Conservation (phyloP, 805 yeast genomes). For the Metschnikowia cubensis region DNA sequence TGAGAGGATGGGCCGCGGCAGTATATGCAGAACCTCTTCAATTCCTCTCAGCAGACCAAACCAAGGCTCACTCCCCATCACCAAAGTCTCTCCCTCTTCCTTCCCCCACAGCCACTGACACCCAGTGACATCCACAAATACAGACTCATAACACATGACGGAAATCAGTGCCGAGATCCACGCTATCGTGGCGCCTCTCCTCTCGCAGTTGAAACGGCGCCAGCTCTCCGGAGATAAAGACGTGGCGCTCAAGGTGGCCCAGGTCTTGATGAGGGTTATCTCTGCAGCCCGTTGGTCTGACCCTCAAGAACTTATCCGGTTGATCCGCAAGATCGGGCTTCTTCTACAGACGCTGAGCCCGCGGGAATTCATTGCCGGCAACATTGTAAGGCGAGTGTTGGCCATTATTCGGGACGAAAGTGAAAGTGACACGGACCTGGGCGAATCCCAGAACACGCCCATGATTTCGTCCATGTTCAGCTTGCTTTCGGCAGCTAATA, state of each 20-base stretch:
- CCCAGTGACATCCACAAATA: not conserved
- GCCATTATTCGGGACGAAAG: slow-evolving; percentile 85
- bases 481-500: slow-evolving; percentile 53
- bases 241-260: slow-evolving; percentile 85
- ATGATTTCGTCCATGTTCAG: slow-evolving; percentile 80
- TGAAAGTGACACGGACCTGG: slow-evolving; percentile 60
- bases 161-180: slow-evolving; percentile 28
- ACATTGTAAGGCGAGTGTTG: slow-evolving; percentile 83
- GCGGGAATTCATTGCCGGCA: slow-evolving; percentile 82
- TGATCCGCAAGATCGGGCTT: slow-evolving; percentile 71
- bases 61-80: too few species aligned
- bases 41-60: too few species aligned
- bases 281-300: slow-evolving; percentile 87
- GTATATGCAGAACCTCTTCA: too few species aligned
- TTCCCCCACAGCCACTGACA: not conserved
- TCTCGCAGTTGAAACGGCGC: slow-evolving; percentile 67
- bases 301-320: slow-evolving; percentile 64
- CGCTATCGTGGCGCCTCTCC: slow-evolving; percentile 36
- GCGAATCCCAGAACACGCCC: slow-evolving; percentile 38
- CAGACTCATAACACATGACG: not conserved
- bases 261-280: slow-evolving; percentile 78
- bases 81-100: too few species aligned
- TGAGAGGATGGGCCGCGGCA: too few species aligned
- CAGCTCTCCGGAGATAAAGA: slow-evolving; percentile 77
- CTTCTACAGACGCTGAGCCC: slow-evolving; percentile 78